These are phyloP conservation scores for Cercospora nicotianae DNA, from an alignment of 2,329 filamentous ascomycete genomes.

Conservation along the genomic window DNA sequence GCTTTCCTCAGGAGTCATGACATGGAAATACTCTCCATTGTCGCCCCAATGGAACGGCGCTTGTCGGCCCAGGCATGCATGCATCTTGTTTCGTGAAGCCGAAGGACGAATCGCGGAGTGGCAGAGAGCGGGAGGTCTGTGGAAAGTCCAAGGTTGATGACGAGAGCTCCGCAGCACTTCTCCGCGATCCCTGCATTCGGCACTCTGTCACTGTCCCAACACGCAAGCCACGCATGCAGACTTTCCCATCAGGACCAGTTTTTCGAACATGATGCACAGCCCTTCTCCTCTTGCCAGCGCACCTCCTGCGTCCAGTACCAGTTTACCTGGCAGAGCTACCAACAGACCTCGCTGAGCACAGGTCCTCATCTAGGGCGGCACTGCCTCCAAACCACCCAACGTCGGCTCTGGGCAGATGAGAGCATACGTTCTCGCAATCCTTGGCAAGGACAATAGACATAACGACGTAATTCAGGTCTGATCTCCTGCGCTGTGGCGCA, in stretches of 20 bases:
- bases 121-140: not conserved
- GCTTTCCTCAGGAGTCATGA: not conserved
- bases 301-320: not conserved
- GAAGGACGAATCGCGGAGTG: not conserved
- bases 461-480: not conserved
- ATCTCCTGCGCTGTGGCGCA: not conserved
- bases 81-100: not conserved
- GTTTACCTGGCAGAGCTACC: not conserved
- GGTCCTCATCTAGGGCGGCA: not conserved
- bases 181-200: constrained; percentile 5
- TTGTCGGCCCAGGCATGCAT: not conserved
- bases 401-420: constrained; percentile 1
- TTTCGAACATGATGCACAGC: constrained; percentile 1
- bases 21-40: not conserved
- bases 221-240: constrained; percentile 3
- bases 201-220: not conserved
- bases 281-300: not conserved
- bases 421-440: not conserved
- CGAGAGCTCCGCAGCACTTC: constrained; percentile 2
- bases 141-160: not conserved
- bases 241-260: constrained; percentile 3
- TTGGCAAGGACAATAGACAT: not conserved
- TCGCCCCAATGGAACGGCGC: not conserved
- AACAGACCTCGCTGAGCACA: constrained; percentile 4
- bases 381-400: not conserved